phyloP scores from a whole-genome alignment of 2,329 filamentous ascomycete species.

The Ophiostoma ulmi region DNA sequence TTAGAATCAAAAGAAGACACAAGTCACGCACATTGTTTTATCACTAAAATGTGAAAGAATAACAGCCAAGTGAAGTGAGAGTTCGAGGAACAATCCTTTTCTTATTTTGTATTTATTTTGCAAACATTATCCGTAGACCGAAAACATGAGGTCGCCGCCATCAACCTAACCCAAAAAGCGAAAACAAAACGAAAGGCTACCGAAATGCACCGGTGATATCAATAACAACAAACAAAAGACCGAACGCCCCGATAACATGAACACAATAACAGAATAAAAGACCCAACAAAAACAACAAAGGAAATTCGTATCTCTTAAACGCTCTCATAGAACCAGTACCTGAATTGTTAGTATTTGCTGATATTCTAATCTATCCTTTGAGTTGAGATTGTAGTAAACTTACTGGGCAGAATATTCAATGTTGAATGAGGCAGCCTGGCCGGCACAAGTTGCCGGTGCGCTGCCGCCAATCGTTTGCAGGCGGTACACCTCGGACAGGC shows the following conservation, averaged over 20 bases:
- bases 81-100: background rate
- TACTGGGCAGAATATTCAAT: conserved; percentile 82
- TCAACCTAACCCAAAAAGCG: background rate
- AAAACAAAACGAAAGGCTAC: conserved; percentile 3
- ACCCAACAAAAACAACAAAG: background rate
- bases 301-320: background rate
- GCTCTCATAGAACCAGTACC: conserved; percentile 39
- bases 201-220: conserved; percentile 15
- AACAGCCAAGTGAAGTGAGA: background rate
- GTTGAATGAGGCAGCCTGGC: conserved; percentile 57
- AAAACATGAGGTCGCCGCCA: background rate
- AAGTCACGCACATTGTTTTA: background rate
- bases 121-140: background rate
- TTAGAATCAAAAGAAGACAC: conserved; percentile 8
- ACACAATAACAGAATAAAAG: background rate
- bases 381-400: conserved; percentile 38
- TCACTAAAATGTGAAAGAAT: background rate
- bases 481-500: conserved; percentile 72
- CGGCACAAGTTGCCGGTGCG: conserved; percentile 67
- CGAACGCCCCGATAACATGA: conserved; percentile 6
- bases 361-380: background rate
- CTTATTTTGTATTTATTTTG: conserved; percentile 2
- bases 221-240: background rate
- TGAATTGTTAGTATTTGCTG: conserved; percentile 23
- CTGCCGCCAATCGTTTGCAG: conserved; percentile 78